Conservation (phyloP, 305 asterid genomes). For the Fraxinus angustifolia region DNA sequence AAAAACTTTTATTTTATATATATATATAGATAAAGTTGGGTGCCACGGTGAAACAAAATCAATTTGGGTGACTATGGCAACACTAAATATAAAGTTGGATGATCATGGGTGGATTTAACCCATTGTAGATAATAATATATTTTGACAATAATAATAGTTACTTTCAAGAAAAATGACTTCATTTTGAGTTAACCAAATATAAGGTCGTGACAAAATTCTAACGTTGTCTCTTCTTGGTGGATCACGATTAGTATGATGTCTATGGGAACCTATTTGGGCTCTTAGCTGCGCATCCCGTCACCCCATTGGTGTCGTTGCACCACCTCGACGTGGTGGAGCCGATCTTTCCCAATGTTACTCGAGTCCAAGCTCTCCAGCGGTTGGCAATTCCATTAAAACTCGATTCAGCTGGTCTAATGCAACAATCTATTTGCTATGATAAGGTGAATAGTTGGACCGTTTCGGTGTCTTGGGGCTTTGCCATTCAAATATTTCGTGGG, state of each 20-base stretch:
- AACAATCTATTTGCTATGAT: slow-evolving; percentile 70
- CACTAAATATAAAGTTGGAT: no score
- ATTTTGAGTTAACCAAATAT: slow-evolving; percentile 5
- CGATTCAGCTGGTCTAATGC: slow-evolving; percentile 64
- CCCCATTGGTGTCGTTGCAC: slow-evolving; percentile 64
- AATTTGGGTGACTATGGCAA: no score
- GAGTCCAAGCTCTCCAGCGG: slow-evolving; percentile 40
- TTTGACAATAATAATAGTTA: background rate
- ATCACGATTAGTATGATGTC: slow-evolving; percentile 47
- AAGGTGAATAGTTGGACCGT: slow-evolving; percentile 45
- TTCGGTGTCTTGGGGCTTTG: slow-evolving; percentile 72
- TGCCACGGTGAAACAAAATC: no score
- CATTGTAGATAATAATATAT: background rate
- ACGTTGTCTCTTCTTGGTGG: slow-evolving; percentile 27
- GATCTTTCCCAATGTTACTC: slow-evolving; percentile 53
- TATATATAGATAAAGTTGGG: no score
- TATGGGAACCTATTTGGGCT: slow-evolving; percentile 64
- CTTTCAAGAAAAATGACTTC: background rate
- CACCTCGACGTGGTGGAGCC: slow-evolving; percentile 76
- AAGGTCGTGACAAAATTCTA: slow-evolving; percentile 19
- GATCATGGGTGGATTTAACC: no score
- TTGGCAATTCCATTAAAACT: slow-evolving; percentile 44
- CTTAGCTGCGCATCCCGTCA: slow-evolving; percentile 54
- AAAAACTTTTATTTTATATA: no score
- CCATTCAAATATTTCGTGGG: slow-evolving; percentile 58